These are phyloP conservation scores for Moesziomyces sp. DNA, from an alignment of 1,284 basidiomycete genomes.

Conservation along the genomic window DNA sequence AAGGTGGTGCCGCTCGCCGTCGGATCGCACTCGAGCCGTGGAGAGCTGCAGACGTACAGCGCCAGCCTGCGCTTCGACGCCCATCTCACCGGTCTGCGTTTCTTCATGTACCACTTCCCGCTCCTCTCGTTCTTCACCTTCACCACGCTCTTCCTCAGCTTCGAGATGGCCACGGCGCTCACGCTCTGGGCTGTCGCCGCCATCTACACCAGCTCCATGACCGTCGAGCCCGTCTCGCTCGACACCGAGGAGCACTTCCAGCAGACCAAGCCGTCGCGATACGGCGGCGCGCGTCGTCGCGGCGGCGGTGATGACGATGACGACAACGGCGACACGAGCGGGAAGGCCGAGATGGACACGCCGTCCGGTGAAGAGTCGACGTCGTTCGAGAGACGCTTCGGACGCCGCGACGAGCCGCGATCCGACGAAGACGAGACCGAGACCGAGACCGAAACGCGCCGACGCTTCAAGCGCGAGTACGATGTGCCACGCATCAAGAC, in stretches of 20 bases:
- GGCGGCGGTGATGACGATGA: neutral
- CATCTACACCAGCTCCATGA: conserved; percentile 54
- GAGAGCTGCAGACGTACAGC: conserved; percentile 59
- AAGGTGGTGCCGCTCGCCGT: conserved; percentile 18
- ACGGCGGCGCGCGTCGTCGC: neutral
- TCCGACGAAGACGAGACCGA: conserved; percentile 33
- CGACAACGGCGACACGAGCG: neutral
- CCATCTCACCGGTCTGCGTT: conserved; percentile 59
- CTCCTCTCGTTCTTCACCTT: conserved; percentile 59
- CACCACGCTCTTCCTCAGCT: conserved; percentile 55
- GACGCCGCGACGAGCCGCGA: conserved; percentile 2
- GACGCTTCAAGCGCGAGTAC: conserved; percentile 15
- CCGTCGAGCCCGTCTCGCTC: conserved; percentile 13
- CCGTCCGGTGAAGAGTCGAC: conserved; percentile 18
- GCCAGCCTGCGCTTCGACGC: conserved; percentile 63
- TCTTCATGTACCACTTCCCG: conserved; percentile 64
- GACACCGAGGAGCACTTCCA: conserved; percentile 42
- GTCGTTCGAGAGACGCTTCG: conserved; percentile 5
- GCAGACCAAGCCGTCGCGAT: conserved; percentile 10
- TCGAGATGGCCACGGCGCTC: conserved; percentile 62
- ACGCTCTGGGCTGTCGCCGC: conserved; percentile 59
- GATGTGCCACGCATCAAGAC: conserved; percentile 26
- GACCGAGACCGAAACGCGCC: conserved; percentile 36
- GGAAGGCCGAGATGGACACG: conserved; percentile 17
- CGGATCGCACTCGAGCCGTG: conserved; percentile 49